phyloP scores from a whole-genome alignment of 2,329 filamentous ascomycete species.

The Sporothrix inflata region DNA sequence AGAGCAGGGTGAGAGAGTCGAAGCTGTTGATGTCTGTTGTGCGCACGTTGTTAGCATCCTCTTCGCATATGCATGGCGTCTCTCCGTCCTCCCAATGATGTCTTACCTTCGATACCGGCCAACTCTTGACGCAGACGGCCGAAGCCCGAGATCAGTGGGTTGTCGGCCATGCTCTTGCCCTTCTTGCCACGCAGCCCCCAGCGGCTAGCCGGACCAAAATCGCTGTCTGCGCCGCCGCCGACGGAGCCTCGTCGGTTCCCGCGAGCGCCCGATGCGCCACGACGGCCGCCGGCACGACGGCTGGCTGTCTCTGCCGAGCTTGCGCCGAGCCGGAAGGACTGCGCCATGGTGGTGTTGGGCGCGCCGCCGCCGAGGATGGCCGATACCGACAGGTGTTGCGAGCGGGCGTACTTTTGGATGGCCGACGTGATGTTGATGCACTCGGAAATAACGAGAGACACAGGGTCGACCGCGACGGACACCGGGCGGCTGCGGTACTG shows the following conservation, averaged over 20 bases:
- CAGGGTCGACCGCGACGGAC: slow-evolving; percentile 84
- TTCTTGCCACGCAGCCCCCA: slow-evolving; percentile 96
- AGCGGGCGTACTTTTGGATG: slow-evolving; percentile 96
- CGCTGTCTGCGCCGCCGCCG: slow-evolving; percentile 40
- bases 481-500: slow-evolving; percentile 65
- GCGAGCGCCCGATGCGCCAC: not conserved
- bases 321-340: slow-evolving; percentile 38
- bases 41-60: slow-evolving; percentile 36
- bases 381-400: slow-evolving; percentile 93
- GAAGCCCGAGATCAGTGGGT: slow-evolving; percentile 94
- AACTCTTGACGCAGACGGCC: slow-evolving; percentile 86
- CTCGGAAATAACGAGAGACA: slow-evolving; percentile 94
- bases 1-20: slow-evolving; percentile 84
- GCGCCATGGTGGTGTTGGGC: slow-evolving; percentile 54
- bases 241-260: slow-evolving; percentile 64
- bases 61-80: too few relatives aligned
- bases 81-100: not conserved
- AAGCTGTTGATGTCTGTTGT: slow-evolving; percentile 77
- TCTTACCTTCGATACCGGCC: slow-evolving; percentile 76
- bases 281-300: slow-evolving; percentile 25
- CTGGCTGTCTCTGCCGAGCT: not conserved
- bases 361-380: slow-evolving; percentile 81
- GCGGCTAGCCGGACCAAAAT: slow-evolving; percentile 70
- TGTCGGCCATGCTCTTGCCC: slow-evolving; percentile 96
- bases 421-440: slow-evolving; percentile 98